phyloP scores from a whole-genome alignment of 2,329 filamentous ascomycete genomes.

The Exophiala phaeomuriformis region DNA sequence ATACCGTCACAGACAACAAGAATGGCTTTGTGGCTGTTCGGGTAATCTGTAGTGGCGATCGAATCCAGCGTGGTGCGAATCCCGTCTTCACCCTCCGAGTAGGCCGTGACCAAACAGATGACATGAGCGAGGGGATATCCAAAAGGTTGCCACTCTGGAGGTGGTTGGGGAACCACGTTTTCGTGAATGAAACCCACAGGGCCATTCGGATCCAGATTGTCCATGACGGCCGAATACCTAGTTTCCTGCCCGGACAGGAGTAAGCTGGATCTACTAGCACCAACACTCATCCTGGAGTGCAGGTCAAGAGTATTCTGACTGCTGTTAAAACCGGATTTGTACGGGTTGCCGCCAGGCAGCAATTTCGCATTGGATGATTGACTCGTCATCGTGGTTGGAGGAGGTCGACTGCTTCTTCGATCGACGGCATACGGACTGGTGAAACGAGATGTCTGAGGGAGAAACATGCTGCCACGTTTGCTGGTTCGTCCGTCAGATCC shows the following conservation, averaged over 20 bases:
- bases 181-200: constrained; percentile 95
- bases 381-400: constrained; percentile 89
- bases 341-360: constrained; percentile 59
- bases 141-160: constrained; percentile 94
- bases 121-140: constrained; percentile 89
- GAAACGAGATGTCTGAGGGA: constrained; percentile 91
- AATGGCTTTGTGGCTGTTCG: constrained; percentile 97
- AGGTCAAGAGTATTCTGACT: constrained; percentile 51
- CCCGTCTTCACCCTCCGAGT: constrained; percentile 90
- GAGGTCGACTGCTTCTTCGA: constrained; percentile 48
- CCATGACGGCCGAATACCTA: constrained; percentile 48
- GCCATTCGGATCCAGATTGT: constrained; percentile 63
- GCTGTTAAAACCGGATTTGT: constrained; percentile 51
- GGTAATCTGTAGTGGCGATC: constrained; percentile 94
- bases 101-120: constrained; percentile 91
- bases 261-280: constrained; percentile 50
- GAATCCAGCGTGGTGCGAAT: constrained; percentile 92
- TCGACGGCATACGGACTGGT: constrained; percentile 81
- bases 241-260: constrained; percentile 49
- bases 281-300: constrained; percentile 37
- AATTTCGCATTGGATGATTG: constrained; percentile 70
- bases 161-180: constrained; percentile 88
- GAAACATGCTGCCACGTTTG: constrained; percentile 75
- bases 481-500: constrained; percentile 60
- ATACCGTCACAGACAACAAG: constrained; percentile 94